Base-by-base conservation (phyloP, 1,284 basidiomycete species). In the Malassezia sympodialis region DNA sequence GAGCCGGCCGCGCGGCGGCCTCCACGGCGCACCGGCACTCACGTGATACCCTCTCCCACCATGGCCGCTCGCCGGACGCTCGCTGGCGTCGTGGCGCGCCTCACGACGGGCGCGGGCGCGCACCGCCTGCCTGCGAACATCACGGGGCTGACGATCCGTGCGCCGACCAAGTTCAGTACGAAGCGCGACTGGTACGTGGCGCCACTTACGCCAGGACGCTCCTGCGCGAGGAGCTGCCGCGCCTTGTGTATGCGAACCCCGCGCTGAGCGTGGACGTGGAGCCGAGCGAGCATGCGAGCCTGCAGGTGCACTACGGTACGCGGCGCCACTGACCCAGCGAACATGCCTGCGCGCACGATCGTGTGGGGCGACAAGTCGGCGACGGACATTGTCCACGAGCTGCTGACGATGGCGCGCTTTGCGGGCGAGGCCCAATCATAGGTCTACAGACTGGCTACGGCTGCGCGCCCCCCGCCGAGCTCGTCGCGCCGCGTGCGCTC, bases 271-370 rank as follows among this genome's bases (percentile, higher is more conserved):
- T 57, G n/a, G 19, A 39, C n/a, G 45, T 57, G 35, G 45, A 41
- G 19, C 26, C 26, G 35, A 21, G 28, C 19, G 39, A 28, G 27
- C 27, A 34, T 17, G n/a, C 42, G 23, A 46, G 49, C 31, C 11
- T 51, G 41, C 14, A 31, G 8, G 43, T 52, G 12, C 49, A 49
- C 8, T 57, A 48, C 15, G 2, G 47, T 55, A 40, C 24, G 27
- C 17, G 2, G 10, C 0, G 1, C 10, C 15, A 23, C 51, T 46
- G 1, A 42, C 45, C 4, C 37, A 53, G 41, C 32, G 12, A 40
- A 56, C 21, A 57, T 57, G 55, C 55, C 55, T 2, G 14, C 28
- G 14, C 55, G 55, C 37, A 57, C 55, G 24, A 57, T 57, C 21
- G 45, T 52, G 4, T 39, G 51, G 17, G 55, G 49, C 35, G 55